These are phyloP conservation scores for Podaxis sp. DNA, from an alignment of 768 basidiomycete species.

Conservation along the genomic window DNA sequence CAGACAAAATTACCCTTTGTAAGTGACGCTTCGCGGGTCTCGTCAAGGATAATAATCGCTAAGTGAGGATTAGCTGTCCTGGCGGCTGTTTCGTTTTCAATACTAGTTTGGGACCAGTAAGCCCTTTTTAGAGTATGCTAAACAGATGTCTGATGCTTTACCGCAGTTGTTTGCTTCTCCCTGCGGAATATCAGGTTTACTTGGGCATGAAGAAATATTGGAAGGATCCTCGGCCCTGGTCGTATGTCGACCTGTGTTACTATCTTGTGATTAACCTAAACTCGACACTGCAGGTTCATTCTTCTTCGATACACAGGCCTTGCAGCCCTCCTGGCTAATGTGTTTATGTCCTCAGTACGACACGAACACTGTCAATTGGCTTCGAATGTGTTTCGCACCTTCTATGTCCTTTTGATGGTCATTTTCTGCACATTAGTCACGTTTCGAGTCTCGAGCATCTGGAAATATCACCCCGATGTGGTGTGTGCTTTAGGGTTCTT, in stretches of 20 bases:
- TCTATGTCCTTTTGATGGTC: slow-evolving; percentile 26
- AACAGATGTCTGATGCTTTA: neutral
- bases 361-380: slow-evolving; percentile 29
- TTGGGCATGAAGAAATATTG: slow-evolving; percentile 22
- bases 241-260: slow-evolving; percentile 19
- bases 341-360: slow-evolving; percentile 28
- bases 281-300: slow-evolving; percentile 24
- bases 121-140: neutral
- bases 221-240: slow-evolving; percentile 28
- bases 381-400: slow-evolving; percentile 27
- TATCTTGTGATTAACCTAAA: neutral
- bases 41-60: too few species aligned
- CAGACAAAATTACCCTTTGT: slow-evolving; percentile 4
- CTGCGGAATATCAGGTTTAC: slow-evolving; percentile 27
- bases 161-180: slow-evolving; percentile 14
- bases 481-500: slow-evolving; percentile 24
- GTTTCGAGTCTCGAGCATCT: slow-evolving; percentile 31
- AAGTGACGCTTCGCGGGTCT: neutral
- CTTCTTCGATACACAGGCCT: slow-evolving; percentile 31
- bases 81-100: slow-evolving; percentile 3
- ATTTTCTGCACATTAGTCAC: slow-evolving; percentile 32
- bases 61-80: neutral
- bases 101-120: slow-evolving; percentile 10
- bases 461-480: slow-evolving; percentile 23
- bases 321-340: slow-evolving; percentile 25